Evolutionary conservation across 2,329 filamentous ascomycete species (phyloP), one percentile per base, ranked within the genome.

Genomic region (Mollisiaceae sp.): DNA sequence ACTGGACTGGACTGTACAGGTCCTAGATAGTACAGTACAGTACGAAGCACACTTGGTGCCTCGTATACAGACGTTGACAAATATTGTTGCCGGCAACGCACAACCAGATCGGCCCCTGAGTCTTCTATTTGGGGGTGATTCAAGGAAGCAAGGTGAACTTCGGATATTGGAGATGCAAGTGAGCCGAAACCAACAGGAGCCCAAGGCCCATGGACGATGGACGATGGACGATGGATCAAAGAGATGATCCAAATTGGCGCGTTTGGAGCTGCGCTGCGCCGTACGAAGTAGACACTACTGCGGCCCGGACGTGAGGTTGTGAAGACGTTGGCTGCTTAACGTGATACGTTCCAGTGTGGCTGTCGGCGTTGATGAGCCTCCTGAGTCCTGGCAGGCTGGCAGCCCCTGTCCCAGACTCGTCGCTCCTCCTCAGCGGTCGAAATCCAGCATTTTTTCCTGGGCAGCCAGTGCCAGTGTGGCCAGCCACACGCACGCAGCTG

Each of bases 61-160:
- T 62, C 60, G 60, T 62, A 62, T 63, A 12, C 20, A 36, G 60
- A 52, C 15, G 12, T 47, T 45, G 52, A 41, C 62, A 39, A 57
- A 35, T 43, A 18, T 39, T 41, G 12, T 15, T 59, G 47, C 24
- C 47, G 62, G 39, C 59, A 39, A 41, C 27, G 27, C 18, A 14
- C 41, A 32, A 52, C 32, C 27, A 27, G 27, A 54, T 54, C 50
- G 15, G 8, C 63, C 63, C 55, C 24, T 55, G 20, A 39, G 47
- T 60, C 50, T 56, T 65, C 52, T 59, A 65, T 65, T 65, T 56
- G 63, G 62, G 59, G 59, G 22, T 55, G 47, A 65, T 63, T 65
- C 50, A 24, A 54, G 50, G 47, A 65, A 60, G 63, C 50, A 24
- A 54, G 50, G 50, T 61, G 61, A 55, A 61, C 54, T 59, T 59